A percentile compares a stretch with the other conserved stretches of the same genome.
phyloP scores from a whole-genome alignment of 1,284 basidiomycete species.

The Ceratobasidium sp. region DNA sequence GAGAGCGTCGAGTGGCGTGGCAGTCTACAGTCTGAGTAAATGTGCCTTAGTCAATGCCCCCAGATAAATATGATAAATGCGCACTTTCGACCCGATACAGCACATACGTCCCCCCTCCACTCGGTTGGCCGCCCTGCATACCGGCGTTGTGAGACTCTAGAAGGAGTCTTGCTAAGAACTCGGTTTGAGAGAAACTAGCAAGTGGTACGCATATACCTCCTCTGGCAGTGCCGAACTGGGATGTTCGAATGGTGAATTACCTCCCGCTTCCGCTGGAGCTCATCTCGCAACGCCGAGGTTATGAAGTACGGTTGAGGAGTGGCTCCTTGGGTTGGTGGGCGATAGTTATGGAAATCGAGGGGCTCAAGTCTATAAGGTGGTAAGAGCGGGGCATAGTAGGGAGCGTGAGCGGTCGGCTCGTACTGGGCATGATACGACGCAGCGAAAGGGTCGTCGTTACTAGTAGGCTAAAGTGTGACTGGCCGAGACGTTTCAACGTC shows the following conservation, averaged over 20 bases:
- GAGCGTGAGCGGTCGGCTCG: constrained; percentile 30
- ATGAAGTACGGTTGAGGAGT: constrained; percentile 59
- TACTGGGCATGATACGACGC: constrained; percentile 29
- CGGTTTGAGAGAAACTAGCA: constrained; percentile 80
- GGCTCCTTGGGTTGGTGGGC: constrained; percentile 50
- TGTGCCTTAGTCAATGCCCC: not conserved
- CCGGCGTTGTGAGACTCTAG: constrained; percentile 78
- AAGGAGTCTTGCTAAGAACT: constrained; percentile 66
- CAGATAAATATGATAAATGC: constrained; percentile 50
- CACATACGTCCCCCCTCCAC: constrained; percentile 82
- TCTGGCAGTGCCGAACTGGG: constrained; percentile 75
- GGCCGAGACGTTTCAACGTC: constrained; percentile 18
- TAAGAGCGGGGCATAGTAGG: constrained; percentile 35
- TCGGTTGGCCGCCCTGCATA: constrained; percentile 84
- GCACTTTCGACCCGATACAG: constrained; percentile 88
- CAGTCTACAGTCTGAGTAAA: constrained; percentile 78
- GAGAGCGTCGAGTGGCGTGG: constrained; percentile 84
- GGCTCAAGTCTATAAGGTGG: constrained; percentile 16
- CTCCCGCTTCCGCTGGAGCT: constrained; percentile 84
- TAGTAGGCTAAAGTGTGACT: too few species aligned
- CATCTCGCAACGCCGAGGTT: constrained; percentile 79
- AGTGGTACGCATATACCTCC: constrained; percentile 92
- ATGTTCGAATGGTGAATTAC: constrained; percentile 58
- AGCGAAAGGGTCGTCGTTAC: constrained; percentile 19
- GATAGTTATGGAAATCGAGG: constrained; percentile 36